Evolutionary conservation across 1,284 basidiomycete species (phyloP).

Genomic region (Papiliotrema laurentii): DNA sequence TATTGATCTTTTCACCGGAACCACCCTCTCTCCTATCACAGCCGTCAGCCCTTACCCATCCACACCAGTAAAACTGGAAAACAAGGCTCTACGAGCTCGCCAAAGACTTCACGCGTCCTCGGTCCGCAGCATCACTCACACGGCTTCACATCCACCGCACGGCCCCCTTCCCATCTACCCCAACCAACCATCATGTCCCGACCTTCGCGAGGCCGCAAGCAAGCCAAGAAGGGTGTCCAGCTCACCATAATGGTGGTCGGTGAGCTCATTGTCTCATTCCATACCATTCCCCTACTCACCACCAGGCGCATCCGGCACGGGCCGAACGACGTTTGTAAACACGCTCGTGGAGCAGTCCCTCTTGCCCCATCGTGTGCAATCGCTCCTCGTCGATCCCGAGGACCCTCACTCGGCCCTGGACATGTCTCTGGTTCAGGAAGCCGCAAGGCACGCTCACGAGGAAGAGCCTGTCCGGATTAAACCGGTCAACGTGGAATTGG

Average conservation of each 20-base stretch:
- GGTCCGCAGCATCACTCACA: neutral
- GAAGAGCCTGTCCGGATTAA: slow-evolving; percentile 96
- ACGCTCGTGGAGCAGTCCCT: slow-evolving; percentile 94
- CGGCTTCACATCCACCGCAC: slow-evolving; percentile 1
- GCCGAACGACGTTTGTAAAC: slow-evolving; percentile 96
- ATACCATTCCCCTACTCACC: neutral
- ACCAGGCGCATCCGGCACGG: slow-evolving; percentile 84
- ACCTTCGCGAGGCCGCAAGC: slow-evolving; percentile 77
- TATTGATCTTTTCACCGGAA: too few species aligned
- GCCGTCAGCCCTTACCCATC: too few species aligned
- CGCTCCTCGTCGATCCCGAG: slow-evolving; percentile 47
- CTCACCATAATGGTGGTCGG: slow-evolving; percentile 94
- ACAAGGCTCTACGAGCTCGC: too few species aligned
- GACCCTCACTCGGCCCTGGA: slow-evolving; percentile 76
- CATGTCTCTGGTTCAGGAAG: slow-evolving; percentile 50
- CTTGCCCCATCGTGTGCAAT: slow-evolving; percentile 53
- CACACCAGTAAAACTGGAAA: too few species aligned
- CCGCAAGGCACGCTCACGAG: slow-evolving; percentile 73
- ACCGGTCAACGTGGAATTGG: slow-evolving; percentile 92
- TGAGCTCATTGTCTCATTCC: slow-evolving; percentile 41
- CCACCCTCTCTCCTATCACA: too few species aligned
- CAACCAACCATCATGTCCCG: slow-evolving; percentile 51
- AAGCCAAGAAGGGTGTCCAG: slow-evolving; percentile 95
- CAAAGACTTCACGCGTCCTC: neutral
- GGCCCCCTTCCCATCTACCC: neutral